Evolutionary conservation across 2,329 filamentous ascomycete species (phyloP), one percentile per base, ranked within the genome.

Genomic region (Aureobasidium sp.): DNA sequence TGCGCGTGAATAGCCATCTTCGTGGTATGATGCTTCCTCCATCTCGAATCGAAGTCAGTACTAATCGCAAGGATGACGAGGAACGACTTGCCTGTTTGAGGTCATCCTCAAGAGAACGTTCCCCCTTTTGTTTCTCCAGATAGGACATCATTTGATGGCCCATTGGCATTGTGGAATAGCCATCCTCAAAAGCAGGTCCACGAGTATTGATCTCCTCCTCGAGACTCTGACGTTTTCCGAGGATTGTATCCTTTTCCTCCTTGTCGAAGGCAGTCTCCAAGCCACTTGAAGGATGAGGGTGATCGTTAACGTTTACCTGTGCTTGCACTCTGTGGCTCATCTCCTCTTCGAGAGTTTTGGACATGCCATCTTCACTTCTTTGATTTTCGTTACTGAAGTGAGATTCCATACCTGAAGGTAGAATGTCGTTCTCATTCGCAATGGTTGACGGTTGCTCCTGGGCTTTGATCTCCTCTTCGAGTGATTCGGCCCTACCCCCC

Each of bases 231-330:
- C 39, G 49, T 25, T 47, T 61, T 36, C 59, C 59, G 32, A 48
- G 36, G 6, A 37, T 39, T 2, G 59, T 39, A n/a, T 62, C 59
- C 25, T 59, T 39, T n/a, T 42, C 21, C 45, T 68, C 67, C 9
- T 49, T 57, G 11, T 61, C 63, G 32, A 64, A 68, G 8, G 63
- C 64, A 45, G 61, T 67, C 59, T 67, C 58, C 32, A 67, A 34
- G 10, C 65, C 66, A n/a, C 62, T 58, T 13, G 66, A 63, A 52
- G 30, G 21, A 29, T 45, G 58, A 2, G 65, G 53, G 45, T 64
- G 64, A 10, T 63, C 60, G 47, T 67, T 62, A 27, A 64, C 62
- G n/a, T 47, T 21, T 8, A 15, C 25, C 21, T 52, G 41, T 39
- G 36, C 30, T 9, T 44, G 25, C 21, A 41, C 59, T 30, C n/a